Evolutionary conservation across 1,284 basidiomycete genomes (phyloP).

Genomic region (Trichosporon faecale): DNA sequence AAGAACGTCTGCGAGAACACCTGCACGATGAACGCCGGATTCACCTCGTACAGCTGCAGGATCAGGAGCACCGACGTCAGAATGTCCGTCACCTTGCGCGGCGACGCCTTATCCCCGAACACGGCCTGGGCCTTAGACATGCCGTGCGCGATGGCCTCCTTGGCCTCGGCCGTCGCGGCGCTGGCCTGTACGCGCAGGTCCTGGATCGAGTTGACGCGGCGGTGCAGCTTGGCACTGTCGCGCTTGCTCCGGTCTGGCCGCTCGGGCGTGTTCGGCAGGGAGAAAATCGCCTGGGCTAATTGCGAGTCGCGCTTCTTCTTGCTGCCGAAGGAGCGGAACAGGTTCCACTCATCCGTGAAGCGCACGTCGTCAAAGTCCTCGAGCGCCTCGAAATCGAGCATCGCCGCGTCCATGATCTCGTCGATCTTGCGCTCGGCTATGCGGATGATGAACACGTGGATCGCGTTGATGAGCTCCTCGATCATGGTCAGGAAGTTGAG

Average conservation of each 20-base stretch:
- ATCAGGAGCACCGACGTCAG: conserved; percentile 84
- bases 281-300: conserved; percentile 19
- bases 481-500: conserved; percentile 61
- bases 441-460: conserved; percentile 94
- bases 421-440: conserved; percentile 87
- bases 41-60: conserved; percentile 81
- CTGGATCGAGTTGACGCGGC: conserved; percentile 31
- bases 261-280: conserved; percentile 13
- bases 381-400: conserved; percentile 79
- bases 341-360: conserved; percentile 95
- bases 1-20: conserved; percentile 80
- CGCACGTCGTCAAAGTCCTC: conserved; percentile 76
- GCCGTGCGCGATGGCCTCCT: conserved; percentile 24
- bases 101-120: conserved; percentile 42
- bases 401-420: conserved; percentile 71
- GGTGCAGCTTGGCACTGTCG: conserved; percentile 9
- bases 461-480: conserved; percentile 82
- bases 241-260: not conserved
- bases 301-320: conserved; percentile 60
- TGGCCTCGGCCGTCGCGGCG: conserved; percentile 22
- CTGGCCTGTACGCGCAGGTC: conserved; percentile 29
- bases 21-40: conserved; percentile 84
- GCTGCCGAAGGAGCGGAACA: conserved; percentile 66
- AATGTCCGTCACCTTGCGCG: conserved; percentile 70
- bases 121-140: conserved; percentile 25